Evolutionary conservation across 2,329 filamentous ascomycete species (phyloP).

Genomic region (Fusarium musae): DNA sequence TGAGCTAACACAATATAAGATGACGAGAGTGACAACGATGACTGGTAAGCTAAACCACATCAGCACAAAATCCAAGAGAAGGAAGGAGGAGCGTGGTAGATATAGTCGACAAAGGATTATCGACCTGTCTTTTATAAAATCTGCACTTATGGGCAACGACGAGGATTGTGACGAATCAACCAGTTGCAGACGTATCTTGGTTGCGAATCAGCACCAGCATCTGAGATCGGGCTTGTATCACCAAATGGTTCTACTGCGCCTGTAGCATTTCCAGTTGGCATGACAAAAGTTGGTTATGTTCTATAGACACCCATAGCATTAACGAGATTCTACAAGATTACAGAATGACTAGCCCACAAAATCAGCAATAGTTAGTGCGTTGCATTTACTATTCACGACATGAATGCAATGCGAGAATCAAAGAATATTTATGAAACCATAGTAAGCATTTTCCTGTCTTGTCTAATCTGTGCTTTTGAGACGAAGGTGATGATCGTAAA

Average conservation of each 20-base stretch:
- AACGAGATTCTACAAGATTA: conserved; percentile 22
- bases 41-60: conserved; percentile 62
- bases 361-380: neutral
- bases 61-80: conserved; percentile 19
- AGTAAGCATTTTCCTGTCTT: conserved; percentile 42
- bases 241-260: conserved; percentile 16
- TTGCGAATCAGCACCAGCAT: conserved; percentile 5
- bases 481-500: conserved; percentile 39
- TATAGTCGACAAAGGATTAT: conserved; percentile 19
- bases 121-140: conserved; percentile 4
- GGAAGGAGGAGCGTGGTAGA: conserved; percentile 15
- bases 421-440: conserved; percentile 31
- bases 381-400: neutral
- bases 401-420: conserved; percentile 13
- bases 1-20: conserved; percentile 59
- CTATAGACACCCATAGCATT: conserved; percentile 32
- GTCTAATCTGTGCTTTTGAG: conserved; percentile 43
- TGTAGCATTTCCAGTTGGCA: conserved; percentile 28
- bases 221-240: conserved; percentile 4
- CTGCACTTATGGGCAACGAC: conserved; percentile 7
- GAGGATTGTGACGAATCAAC: conserved; percentile 10
- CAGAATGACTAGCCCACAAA: neutral
- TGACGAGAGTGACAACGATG: conserved; percentile 81
- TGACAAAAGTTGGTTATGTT: conserved; percentile 27
- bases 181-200: conserved; percentile 1